Evolutionary conservation across 441 rosid genomes (phyloP).

Genomic region (Hura crepitans): DNA sequence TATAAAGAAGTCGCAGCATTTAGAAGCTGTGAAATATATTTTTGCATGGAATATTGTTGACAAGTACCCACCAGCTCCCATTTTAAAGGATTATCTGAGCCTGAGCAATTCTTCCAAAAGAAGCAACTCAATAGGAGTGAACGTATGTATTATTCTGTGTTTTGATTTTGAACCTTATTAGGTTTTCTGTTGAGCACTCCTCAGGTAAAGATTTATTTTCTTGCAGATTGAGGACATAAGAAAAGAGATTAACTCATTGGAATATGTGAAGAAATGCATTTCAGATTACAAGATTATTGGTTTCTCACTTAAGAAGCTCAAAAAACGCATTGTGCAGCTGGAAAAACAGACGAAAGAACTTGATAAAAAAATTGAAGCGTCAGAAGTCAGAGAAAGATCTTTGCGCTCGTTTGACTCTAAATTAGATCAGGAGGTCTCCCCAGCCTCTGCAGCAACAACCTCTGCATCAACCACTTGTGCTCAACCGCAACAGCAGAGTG

Average conservation of each 20-base stretch:
- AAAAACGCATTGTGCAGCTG: constrained; percentile 19
- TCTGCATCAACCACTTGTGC: neutral
- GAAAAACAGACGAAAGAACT: constrained; percentile 14
- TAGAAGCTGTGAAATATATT: constrained; percentile 31
- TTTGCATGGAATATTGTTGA: constrained; percentile 24
- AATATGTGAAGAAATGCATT: constrained; percentile 25
- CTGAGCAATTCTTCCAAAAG: constrained; percentile 8
- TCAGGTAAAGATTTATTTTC: neutral
- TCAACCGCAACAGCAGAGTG: neutral
- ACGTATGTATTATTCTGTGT: neutral
- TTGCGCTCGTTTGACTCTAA: too few species aligned
- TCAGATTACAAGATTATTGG: constrained; percentile 27
- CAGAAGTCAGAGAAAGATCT: neutral
- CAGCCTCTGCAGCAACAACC: too few species aligned
- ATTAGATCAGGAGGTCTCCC: too few species aligned
- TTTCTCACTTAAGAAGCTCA: constrained; percentile 10
- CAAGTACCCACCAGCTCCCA: constrained; percentile 24
- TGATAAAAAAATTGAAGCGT: neutral
- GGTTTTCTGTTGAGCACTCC: neutral
- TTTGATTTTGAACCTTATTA: neutral
- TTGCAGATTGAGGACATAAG: constrained; percentile 21
- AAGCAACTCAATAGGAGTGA: neutral
- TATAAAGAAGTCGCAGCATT: constrained; percentile 16
- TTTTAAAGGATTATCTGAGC: constrained; percentile 21
- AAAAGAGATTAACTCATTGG: constrained; percentile 22